A percentile compares a stretch with the other conserved stretches of the same genome.
Evolutionary conservation across 2,329 filamentous ascomycete species (phyloP).

Genomic region (Iodosphaeria phyllophila): DNA sequence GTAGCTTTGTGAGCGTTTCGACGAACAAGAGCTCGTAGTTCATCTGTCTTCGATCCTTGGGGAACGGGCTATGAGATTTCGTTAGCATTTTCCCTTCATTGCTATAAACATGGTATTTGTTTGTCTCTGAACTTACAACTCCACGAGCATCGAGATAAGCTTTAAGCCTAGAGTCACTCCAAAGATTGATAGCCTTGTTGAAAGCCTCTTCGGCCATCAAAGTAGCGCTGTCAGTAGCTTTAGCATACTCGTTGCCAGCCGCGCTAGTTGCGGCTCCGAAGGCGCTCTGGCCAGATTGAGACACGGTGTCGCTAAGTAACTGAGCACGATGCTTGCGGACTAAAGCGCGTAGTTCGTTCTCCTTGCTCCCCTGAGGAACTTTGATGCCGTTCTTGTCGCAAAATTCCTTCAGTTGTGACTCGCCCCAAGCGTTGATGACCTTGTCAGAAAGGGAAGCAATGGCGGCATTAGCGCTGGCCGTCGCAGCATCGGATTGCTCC

Average conservation of each 20-base stretch:
- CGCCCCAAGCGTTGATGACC: slow-evolving; percentile 78
- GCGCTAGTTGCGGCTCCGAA: slow-evolving; percentile 57
- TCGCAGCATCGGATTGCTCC: slow-evolving; percentile 38
- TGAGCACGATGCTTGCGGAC: slow-evolving; percentile 72
- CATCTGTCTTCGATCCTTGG: slow-evolving; percentile 50
- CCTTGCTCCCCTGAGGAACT: slow-evolving; percentile 81
- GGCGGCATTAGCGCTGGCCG: slow-evolving; percentile 47
- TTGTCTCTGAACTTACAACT: slow-evolving; percentile 17
- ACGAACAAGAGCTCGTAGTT: slow-evolving; percentile 58
- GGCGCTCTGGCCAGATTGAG: slow-evolving; percentile 35
- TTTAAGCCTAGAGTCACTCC: slow-evolving; percentile 65
- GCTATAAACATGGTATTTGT: rapidly evolving
- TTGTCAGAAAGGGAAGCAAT: slow-evolving; percentile 63
- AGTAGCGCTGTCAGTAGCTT: slow-evolving; percentile 51
- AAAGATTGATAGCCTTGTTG: slow-evolving; percentile 37
- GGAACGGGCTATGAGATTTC: slow-evolving; percentile 38
- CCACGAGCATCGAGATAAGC: slow-evolving; percentile 61
- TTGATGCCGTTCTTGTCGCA: slow-evolving; percentile 72
- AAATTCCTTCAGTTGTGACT: slow-evolving; percentile 78
- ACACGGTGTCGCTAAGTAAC: slow-evolving; percentile 46
- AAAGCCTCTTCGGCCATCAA: slow-evolving; percentile 48
- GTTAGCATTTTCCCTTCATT: background rate
- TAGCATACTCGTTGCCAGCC: slow-evolving; percentile 58
- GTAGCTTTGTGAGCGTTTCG: slow-evolving; percentile 53
- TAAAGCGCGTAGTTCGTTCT: slow-evolving; percentile 76